Evolutionary conservation across 2,329 filamentous ascomycete species (phyloP), one percentile per base, ranked within the genome.

Genomic region (Fusarium odoratissimum): DNA sequence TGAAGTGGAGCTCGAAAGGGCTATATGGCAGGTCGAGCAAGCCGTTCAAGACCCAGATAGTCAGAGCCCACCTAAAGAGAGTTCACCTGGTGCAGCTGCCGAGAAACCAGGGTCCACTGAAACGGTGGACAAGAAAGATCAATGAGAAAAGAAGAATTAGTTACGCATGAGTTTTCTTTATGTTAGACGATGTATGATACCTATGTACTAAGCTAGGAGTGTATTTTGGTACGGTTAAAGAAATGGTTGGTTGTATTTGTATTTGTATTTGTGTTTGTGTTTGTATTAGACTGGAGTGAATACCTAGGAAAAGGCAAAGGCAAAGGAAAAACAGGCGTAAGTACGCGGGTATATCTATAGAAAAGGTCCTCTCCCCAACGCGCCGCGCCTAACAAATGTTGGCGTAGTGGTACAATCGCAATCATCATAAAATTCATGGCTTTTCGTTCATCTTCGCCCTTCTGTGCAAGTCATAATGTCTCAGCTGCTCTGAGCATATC

Each of bases 1-100:
- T 31, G 89, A 91, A 60, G 84, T 91, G 21, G 93, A 95, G 79
- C 86, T 95, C 1, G 92, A 95, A 77, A 85, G 93, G 46, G 93
- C 93, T 9, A 90, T 94, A 65, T 91, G 91, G 85, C 93, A 95
- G 81, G 91, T 95, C 5, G 87, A 91, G 75, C 84, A 81, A 46
- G 83, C 83, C 21, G 82, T 88, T 60, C 76, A 80, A 57, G 83
- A 85, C 48, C 82, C 84, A 25, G 49, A 58, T n/a, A 57, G 65
- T 35, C 46, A 67, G 31, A 56, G 60, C 17, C 67, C 75, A 6
- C 42, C 44, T 9, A 65, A 69, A 41, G 57, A 64, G n/a, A 62
- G 54, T 25, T 63, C 73, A 30, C 71, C 63, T n/a, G 72, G 71
- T 35, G 38, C 65, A 23, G 67, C 60, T 23, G 42, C 64, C 12